These are phyloP conservation scores for Ophiocordyceps camponoti-floridani DNA, from an alignment of 2,329 filamentous ascomycete genomes.

Conservation along the genomic window DNA sequence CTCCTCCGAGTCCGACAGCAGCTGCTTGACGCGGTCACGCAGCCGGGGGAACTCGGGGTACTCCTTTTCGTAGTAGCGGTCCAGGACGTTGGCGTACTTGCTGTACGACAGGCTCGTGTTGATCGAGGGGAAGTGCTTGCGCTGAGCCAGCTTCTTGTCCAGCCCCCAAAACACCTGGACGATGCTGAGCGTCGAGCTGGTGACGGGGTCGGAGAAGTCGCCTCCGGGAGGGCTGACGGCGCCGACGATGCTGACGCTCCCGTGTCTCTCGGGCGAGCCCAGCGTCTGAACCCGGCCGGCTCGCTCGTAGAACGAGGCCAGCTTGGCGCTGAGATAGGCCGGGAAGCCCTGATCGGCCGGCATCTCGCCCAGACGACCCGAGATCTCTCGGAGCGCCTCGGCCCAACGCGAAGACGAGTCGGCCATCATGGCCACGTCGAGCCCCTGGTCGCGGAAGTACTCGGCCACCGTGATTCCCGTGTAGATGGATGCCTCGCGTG, in stretches of 20 bases:
- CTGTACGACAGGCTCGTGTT: constrained; percentile 90
- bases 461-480: constrained; percentile 89
- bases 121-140: constrained; percentile 98
- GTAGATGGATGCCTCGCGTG: constrained; percentile 96
- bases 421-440: constrained; percentile 99
- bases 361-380: constrained; percentile 97
- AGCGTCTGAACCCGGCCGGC: constrained; percentile 74
- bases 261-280: constrained; percentile 73
- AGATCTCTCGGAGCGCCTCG: constrained; percentile 95
- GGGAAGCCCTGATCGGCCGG: constrained; percentile 99
- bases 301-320: constrained; percentile 98
- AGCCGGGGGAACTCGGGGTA: constrained; percentile 87
- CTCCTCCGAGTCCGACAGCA: constrained; percentile 89
- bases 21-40: constrained; percentile 81
- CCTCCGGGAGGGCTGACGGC: constrained; percentile 94
- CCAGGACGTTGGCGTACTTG: constrained; percentile 81
- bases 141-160: constrained; percentile 97
- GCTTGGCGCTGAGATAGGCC: constrained; percentile 87
- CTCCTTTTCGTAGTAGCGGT: constrained; percentile 88
- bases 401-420: constrained; percentile 97
- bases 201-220: constrained; percentile 98
- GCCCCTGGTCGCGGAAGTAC: constrained; percentile 94
- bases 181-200: constrained; percentile 81
- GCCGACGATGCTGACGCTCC: constrained; percentile 93
- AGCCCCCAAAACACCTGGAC: constrained; percentile 99